A percentile compares a stretch with the other conserved stretches of the same genome.
These are phyloP conservation scores for Mucor circinelloides DNA, from an alignment of 371 early-diverging fungal genomes.

Conservation along the genomic window DNA sequence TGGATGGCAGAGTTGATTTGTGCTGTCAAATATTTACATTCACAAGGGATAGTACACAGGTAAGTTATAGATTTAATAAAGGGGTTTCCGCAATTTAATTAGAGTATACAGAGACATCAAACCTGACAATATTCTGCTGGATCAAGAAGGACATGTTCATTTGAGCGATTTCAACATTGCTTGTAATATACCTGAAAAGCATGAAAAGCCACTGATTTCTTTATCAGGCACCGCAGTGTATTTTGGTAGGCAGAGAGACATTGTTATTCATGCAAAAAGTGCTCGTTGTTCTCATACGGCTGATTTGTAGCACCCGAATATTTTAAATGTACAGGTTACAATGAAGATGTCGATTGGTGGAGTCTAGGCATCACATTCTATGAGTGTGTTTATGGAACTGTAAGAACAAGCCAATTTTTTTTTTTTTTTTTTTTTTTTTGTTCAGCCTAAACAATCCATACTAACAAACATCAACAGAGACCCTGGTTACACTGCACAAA, in stretches of 20 bases:
- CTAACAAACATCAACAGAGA: conserved; percentile 26
- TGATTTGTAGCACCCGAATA: conserved; percentile 74
- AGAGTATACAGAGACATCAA: conserved; percentile 60
- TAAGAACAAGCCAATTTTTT: conserved; percentile 9
- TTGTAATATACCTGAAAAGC: conserved; percentile 43
- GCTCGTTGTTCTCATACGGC: background rate
- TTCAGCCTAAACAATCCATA: background rate
- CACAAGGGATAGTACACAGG: conserved; percentile 71
- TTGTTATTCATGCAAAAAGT: no score
- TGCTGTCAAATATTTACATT: conserved; percentile 74
- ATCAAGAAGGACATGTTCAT: conserved; percentile 68
- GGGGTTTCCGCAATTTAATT: background rate
- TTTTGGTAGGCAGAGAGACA: conserved; percentile 55
- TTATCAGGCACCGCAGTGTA: conserved; percentile 74
- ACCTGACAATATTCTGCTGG: conserved; percentile 79
- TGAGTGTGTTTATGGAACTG: conserved; percentile 58
- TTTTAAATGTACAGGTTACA: conserved; percentile 63
- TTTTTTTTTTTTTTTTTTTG: no score
- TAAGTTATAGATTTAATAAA: conserved; percentile 16
- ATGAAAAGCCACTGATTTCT: conserved; percentile 49
- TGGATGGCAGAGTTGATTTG: conserved; percentile 73
- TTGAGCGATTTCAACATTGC: conserved; percentile 79
- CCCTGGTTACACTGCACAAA: conserved; percentile 51
- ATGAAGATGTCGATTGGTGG: conserved; percentile 84
- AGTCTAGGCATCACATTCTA: conserved; percentile 80